A percentile compares a stretch with the other conserved stretches of the same genome.
These are phyloP conservation scores for Cinchona pubescens DNA, from an alignment of 257 asterid genomes.

Conservation along the genomic window DNA sequence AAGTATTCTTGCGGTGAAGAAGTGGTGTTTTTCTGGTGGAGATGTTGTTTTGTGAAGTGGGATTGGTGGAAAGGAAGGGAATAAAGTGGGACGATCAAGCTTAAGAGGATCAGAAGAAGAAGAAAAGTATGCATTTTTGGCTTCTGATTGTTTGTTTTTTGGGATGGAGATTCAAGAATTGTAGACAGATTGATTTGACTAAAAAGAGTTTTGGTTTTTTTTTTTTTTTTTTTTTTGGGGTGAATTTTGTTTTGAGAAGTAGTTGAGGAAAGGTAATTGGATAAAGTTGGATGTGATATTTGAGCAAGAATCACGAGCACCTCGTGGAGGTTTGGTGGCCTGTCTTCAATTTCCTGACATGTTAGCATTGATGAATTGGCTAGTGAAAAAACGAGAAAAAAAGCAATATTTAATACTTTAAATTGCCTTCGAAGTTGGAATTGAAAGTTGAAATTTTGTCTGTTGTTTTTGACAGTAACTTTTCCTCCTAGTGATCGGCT, in stretches of 20 bases:
- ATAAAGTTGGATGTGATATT: background rate
- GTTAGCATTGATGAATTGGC: background rate
- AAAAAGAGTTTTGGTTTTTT: too few relatives aligned
- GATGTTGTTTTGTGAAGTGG: conserved; percentile 32
- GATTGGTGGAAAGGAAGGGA: conserved; percentile 24
- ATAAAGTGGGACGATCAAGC: conserved; percentile 20
- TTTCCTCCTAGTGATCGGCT: too few relatives aligned
- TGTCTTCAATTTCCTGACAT: background rate
- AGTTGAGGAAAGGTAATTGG: background rate
- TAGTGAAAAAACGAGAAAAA: background rate
- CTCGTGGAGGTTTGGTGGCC: background rate
- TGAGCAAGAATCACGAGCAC: background rate
- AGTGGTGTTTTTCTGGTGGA: background rate
- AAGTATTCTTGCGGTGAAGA: conserved; percentile 38
- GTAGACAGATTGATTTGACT: too few relatives aligned
- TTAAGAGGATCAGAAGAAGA: conserved; percentile 18
- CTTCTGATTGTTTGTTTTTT: background rate
- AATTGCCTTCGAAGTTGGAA: too few relatives aligned
- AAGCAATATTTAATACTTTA: background rate
- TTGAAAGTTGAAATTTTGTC: too few relatives aligned
- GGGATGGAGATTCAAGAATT: background rate
- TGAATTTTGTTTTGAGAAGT: too few relatives aligned
- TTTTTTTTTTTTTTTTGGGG: too few relatives aligned
- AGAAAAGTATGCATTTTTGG: conserved; percentile 30
- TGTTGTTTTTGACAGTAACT: too few relatives aligned